Conservation (phyloP, 805 yeast species). For the Torulaspora gathmanii region DNA sequence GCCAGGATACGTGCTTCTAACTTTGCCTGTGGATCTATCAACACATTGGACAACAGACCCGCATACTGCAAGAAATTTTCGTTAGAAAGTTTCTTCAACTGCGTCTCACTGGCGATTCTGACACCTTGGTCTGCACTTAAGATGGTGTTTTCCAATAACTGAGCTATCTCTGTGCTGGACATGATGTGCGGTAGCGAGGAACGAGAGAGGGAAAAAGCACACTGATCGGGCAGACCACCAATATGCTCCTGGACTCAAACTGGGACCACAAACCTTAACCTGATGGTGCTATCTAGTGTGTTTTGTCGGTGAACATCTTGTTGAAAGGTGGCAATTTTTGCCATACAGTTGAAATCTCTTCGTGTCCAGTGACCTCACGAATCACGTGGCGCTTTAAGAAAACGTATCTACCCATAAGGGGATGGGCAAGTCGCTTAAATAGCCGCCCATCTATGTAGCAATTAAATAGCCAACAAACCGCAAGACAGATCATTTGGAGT, state of each 20-base stretch:
- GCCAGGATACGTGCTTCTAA: conserved; percentile 89
- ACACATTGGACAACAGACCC: conserved; percentile 61
- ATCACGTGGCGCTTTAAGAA: not conserved
- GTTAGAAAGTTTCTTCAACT: conserved; percentile 63
- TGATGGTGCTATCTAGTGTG: not conserved
- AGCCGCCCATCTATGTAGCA: conserved; percentile 3
- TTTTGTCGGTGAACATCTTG: too few species aligned
- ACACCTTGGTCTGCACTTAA: conserved; percentile 58
- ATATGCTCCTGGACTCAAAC: not conserved
- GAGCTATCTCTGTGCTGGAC: conserved; percentile 51
- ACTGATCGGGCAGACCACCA: not conserved
- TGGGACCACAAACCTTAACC: not conserved
- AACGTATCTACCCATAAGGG: too few species aligned
- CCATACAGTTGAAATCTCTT: not conserved
- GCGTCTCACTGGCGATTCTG: conserved; percentile 74
- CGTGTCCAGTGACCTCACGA: not conserved
- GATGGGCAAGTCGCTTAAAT: not conserved
- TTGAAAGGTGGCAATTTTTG: not conserved
- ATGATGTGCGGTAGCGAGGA: conserved; percentile 11
- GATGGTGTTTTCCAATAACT: conserved; percentile 74
- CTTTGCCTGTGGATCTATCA: conserved; percentile 59
- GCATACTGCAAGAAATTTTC: conserved; percentile 75
- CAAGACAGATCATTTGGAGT: conserved; percentile 19
- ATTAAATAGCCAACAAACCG: not conserved
- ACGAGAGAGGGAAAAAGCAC: not conserved